These are phyloP conservation scores for Quercus suber DNA, from an alignment of 306 rosid genomes.

Conservation along the genomic window DNA sequence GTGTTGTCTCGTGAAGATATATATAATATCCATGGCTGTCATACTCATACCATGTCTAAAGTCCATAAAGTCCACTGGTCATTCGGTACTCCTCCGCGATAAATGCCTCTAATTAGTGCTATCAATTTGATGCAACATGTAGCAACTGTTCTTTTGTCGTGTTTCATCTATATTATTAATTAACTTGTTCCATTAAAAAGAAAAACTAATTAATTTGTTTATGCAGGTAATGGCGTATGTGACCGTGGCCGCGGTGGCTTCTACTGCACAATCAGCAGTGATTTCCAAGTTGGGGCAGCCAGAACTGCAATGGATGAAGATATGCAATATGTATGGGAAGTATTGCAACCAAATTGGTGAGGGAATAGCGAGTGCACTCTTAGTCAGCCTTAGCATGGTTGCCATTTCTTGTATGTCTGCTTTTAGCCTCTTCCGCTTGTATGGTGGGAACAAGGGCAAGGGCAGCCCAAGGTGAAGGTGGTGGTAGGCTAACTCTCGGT, in stretches of 20 bases:
- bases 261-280: conserved; percentile 58
- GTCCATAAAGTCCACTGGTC: too few relatives aligned
- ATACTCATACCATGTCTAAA: too few relatives aligned
- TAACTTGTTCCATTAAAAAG: too few relatives aligned
- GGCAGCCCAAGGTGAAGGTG: conserved; percentile 31
- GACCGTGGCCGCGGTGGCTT: conserved; percentile 63
- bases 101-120: not conserved
- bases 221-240: conserved; percentile 74
- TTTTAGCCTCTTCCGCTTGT: conserved; percentile 82
- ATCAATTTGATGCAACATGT: not conserved
- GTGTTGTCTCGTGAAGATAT: not conserved
- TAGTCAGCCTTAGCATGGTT: conserved; percentile 64
- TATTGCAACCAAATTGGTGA: conserved; percentile 87
- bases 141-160: not conserved
- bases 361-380: conserved; percentile 63
- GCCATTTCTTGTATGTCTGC: conserved; percentile 70
- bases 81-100: too few relatives aligned
- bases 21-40: too few relatives aligned
- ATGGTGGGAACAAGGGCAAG: conserved; percentile 51
- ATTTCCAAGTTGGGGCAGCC: conserved; percentile 75
- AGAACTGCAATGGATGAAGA: conserved; percentile 80
- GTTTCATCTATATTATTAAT: too few relatives aligned
- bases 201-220: not conserved
- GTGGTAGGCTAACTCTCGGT: conserved; percentile 22
- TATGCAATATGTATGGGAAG: conserved; percentile 72